phyloP scores from a whole-genome alignment of 306 rosid genomes.

The Cicer chorassanicum region DNA sequence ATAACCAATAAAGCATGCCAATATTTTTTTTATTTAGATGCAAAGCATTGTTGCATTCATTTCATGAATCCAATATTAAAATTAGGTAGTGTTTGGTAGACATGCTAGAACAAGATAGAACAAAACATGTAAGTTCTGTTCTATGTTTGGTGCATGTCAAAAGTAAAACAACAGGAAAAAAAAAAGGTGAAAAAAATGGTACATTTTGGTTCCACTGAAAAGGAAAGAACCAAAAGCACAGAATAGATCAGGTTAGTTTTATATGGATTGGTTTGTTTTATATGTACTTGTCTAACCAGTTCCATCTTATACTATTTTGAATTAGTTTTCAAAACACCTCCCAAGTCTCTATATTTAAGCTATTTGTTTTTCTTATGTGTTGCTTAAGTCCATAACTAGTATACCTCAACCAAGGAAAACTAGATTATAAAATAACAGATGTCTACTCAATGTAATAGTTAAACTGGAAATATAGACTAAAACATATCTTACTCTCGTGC shows the following conservation, averaged over 20 bases:
- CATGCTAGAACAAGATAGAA: background rate
- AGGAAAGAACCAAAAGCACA: background rate
- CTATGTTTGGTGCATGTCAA: background rate
- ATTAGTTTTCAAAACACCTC: constrained; percentile 16
- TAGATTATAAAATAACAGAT: constrained; percentile 23
- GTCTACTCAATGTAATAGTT: constrained; percentile 3
- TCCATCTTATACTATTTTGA: background rate
- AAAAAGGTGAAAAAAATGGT: background rate
- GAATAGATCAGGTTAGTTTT: background rate
- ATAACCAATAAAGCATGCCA: constrained; percentile 6
- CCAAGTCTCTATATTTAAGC: constrained; percentile 2
- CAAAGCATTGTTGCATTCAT: background rate
- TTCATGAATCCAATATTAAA: constrained; percentile 5
- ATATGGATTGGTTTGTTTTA: background rate
- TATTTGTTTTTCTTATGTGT: constrained; percentile 28
- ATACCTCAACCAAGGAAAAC: constrained; percentile 9
- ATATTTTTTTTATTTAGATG: background rate
- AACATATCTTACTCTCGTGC: constrained; percentile 71
- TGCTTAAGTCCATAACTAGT: constrained; percentile 19
- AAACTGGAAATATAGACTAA: constrained; percentile 34
- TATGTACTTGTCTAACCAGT: background rate
- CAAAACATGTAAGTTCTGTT: background rate
- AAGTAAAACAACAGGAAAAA: background rate
- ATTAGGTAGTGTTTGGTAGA: constrained; percentile 1
- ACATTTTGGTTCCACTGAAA: background rate